Evolutionary conservation across 352 stramenopile genomes (phyloP), one percentile per base, ranked within the genome.

Genomic region (Blastocystis hominis): DNA sequence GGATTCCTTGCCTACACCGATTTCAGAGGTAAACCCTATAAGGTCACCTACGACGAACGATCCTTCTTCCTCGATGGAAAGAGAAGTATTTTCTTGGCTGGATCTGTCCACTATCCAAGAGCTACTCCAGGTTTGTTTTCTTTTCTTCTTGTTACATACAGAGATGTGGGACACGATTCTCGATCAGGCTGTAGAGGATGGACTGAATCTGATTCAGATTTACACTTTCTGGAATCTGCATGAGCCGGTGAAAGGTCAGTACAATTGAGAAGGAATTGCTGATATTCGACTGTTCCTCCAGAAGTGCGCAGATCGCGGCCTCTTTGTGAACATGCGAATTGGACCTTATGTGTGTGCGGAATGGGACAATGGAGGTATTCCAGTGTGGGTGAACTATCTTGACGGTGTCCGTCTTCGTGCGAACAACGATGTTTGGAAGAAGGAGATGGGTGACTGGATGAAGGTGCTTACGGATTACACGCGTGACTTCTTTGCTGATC

Each of bases 331-430:
- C 47, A 50, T 76, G 38, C 66, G 66, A 66, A 76, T 76, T 70
- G 66, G 66, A 76, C 66, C 66, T 24, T 76, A 76, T 76, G 66
- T 76, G 2, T 76, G 66, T 76, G 66, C 66, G 30, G 66, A 76
- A 76, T 76, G 66, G 66, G 66, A 76, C 40, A 76, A 76, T 76
- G 66, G 66, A 9, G 66, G 66, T 76, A 76, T 76, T 76, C 66
- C 66, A 66, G 38, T 64, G 30, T 76, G 66, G 66, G 34, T 76
- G 47, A 50, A 76, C 38, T 76, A 66, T 76, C 9, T 66, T n/a
- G 66, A 76, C 24, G 66, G 66, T 76, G 47, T 76, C 40, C 66
- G 66, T 76, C 47, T 66, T 76, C 38, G 66, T 42, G 38, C 66
- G 5, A 66, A 50, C 40, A 76, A 76, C 10, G 66, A 76, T 66